Percentiles rank a stretch among this genome's conserved stretches.
Conservation (phyloP, 495 filamentous ascomycete species). For the Talaromyces ruber region DNA sequence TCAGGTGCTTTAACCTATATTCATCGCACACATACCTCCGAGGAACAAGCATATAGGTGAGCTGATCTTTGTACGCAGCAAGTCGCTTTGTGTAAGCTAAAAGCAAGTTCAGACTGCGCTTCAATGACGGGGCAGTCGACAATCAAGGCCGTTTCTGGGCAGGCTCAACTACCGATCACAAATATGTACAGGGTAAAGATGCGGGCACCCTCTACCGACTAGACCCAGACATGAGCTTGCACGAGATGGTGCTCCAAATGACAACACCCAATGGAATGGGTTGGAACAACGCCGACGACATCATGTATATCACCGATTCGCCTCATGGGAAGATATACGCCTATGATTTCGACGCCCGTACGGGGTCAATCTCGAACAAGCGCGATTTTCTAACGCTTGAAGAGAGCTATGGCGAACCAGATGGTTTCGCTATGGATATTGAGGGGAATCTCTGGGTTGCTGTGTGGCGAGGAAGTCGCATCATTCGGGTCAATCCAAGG, state of each 20-base stretch:
- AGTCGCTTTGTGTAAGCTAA: background rate
- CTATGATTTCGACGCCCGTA: slow-evolving; percentile 61
- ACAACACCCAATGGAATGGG: slow-evolving; percentile 85
- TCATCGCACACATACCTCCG: slow-evolving; percentile 45
- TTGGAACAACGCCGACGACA: slow-evolving; percentile 62
- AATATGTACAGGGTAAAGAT: slow-evolving; percentile 22
- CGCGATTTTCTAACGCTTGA: slow-evolving; percentile 43
- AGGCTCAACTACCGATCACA: slow-evolving; percentile 76
- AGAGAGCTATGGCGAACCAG: slow-evolving; percentile 43
- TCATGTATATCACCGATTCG: slow-evolving; percentile 78
- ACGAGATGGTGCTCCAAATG: slow-evolving; percentile 51
- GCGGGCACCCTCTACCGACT: slow-evolving; percentile 55
- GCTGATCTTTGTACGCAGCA: background rate
- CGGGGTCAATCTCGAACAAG: slow-evolving; percentile 57
- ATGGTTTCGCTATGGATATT: slow-evolving; percentile 66
- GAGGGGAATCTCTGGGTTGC: slow-evolving; percentile 71
- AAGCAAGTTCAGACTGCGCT: slow-evolving; percentile 38
- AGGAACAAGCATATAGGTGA: slow-evolving; percentile 33
- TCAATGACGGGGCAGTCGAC: slow-evolving; percentile 81
- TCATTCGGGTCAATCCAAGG: slow-evolving; percentile 56
- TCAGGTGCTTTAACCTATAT: slow-evolving; percentile 57
- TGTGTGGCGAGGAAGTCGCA: slow-evolving; percentile 61
- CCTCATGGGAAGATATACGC: slow-evolving; percentile 60
- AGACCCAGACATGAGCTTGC: slow-evolving; percentile 51
- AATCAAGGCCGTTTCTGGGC: slow-evolving; percentile 80